Conservation (phyloP, 305 asterid genomes). For the Solanum chacoense region DNA sequence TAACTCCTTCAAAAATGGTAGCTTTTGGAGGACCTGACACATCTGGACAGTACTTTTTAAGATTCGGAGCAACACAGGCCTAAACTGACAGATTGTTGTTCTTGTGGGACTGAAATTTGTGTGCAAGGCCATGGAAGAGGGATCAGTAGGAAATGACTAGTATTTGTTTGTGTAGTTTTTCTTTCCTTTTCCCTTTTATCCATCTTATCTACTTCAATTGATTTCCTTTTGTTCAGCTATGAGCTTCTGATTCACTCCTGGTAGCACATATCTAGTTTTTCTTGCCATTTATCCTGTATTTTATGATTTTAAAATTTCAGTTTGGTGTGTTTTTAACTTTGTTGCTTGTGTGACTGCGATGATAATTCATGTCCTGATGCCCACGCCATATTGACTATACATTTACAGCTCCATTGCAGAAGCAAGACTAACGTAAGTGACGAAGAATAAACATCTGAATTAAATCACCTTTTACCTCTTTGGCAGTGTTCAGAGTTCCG, state of each 20-base stretch:
- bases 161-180: background rate
- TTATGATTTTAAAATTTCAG: background rate
- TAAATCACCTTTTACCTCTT: background rate
- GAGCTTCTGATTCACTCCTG: background rate
- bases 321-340: background rate
- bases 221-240: background rate
- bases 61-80: background rate
- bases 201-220: background rate
- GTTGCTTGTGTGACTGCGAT: background rate
- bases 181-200: background rate
- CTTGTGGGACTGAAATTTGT: background rate
- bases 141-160: background rate
- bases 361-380: no score
- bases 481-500: background rate
- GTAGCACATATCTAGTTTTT: background rate
- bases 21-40: background rate
- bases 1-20: background rate
- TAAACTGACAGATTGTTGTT: background rate
- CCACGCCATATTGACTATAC: background rate
- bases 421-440: background rate
- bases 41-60: background rate
- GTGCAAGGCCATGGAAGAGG: background rate
- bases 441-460: background rate
- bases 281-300: background rate
- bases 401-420: background rate